Base-by-base conservation (phyloP, 139 green algal genomes). In the Pleodorina starrii region DNA sequence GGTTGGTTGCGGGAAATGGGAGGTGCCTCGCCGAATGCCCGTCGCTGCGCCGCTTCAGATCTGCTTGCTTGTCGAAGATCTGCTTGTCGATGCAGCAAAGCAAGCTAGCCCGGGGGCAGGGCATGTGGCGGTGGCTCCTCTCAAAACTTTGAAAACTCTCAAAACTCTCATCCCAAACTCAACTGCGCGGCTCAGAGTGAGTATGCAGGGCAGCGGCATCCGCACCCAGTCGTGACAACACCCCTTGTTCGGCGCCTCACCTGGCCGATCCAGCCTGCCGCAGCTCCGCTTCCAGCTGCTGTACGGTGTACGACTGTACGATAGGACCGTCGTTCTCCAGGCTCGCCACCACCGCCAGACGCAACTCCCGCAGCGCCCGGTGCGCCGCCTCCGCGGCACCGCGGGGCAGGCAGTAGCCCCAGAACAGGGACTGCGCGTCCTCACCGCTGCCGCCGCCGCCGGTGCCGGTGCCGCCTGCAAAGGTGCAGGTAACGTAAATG, bases 281-380 rank as follows among this genome's bases (percentile, higher is more conserved):
- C 57, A 68, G 60, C 81, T 63, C 81, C 60, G 12, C 42, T 44
- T 87, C 81, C n/a, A 87, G 81, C 59, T 87, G 29, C 57, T 16
- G 43, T 0, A 21, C 27, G 7, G 27, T 77, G 32, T 21, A 78
- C 42, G 60, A 77, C 42, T 35, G 60, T 32, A 87, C 60, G 27
- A 87, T 27, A 32, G 60, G 60, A 12, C 81, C 81, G 81, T 87
- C 60, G 81, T 87, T 87, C 42, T 86, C 80, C 59, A 75, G n/a
- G 59, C 42, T 86, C 25, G 59, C 59, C 40, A 44, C 57, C 59
- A 86, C 80, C 40, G 80, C 80, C 59, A 86, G 80, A 3, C 80
- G 57, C 40, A 23, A 42, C 59, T 76, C 80, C 14, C 25, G 12
- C 40, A 86, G 40, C 1, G 80, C 59, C 40, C 80, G 57, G 17